Conservation (phyloP, 2,329 filamentous ascomycete genomes). For the Ceratocystis ficicola region DNA sequence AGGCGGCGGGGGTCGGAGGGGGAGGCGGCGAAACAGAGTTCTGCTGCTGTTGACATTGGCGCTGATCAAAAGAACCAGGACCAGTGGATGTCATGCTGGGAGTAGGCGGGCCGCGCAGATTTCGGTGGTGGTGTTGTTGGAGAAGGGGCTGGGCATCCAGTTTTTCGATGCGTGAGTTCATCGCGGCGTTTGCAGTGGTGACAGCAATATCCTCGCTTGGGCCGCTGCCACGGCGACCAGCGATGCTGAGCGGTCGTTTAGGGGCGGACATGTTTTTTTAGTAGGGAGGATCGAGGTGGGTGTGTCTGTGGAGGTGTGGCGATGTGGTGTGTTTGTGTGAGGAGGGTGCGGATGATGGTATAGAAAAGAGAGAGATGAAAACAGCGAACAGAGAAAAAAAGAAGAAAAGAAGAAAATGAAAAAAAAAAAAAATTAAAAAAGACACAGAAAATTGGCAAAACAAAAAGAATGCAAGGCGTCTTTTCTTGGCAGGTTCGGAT, state of each 20-base stretch:
- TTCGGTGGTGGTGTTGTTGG: conserved; percentile 44
- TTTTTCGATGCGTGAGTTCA: conserved; percentile 1
- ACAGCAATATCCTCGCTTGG: conserved; percentile 47
- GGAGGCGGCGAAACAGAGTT: conserved; percentile 48
- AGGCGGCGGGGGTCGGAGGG: conserved; percentile 53
- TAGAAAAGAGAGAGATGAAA: not conserved
- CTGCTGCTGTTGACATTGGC: conserved; percentile 21
- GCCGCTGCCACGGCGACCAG: conserved; percentile 47
- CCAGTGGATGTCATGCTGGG: conserved; percentile 55
- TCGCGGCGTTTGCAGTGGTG: conserved; percentile 34
- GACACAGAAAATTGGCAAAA: not conserved
- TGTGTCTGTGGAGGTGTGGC: no score
- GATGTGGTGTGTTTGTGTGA: no score
- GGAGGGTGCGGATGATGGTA: no score
- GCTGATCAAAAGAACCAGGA: conserved; percentile 45
- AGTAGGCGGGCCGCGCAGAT: conserved; percentile 47
- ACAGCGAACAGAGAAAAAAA: not conserved
- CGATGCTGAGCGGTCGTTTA: conserved; percentile 45
- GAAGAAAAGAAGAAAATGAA: not conserved
- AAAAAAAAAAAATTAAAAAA: no score
- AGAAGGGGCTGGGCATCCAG: conserved; percentile 26
- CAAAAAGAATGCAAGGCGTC: not conserved
- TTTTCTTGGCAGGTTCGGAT: no score
- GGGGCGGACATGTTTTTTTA: conserved; percentile 33
- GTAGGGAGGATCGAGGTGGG: no score